Percentiles rank a stretch among this genome's conserved stretches.
These are phyloP conservation scores for Penicillium bialowiezense DNA, from an alignment of 495 filamentous ascomycete genomes.

Conservation along the genomic window DNA sequence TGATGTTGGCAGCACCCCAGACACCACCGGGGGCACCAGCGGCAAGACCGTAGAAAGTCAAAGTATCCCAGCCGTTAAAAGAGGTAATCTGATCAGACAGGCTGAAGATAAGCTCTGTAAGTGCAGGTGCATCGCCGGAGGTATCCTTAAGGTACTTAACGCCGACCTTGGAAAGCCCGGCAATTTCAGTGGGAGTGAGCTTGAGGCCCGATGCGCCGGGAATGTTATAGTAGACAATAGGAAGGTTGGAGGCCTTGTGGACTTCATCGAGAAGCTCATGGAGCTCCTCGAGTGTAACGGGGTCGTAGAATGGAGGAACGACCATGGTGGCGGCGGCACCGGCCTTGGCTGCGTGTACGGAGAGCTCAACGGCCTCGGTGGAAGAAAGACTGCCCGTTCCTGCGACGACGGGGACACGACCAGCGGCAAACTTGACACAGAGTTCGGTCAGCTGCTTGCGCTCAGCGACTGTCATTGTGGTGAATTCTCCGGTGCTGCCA, in stretches of 20 bases:
- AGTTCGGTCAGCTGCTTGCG: slow-evolving; percentile 40
- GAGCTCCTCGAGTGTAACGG: slow-evolving; percentile 28
- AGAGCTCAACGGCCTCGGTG: slow-evolving; percentile 32
- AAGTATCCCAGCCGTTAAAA: slow-evolving; percentile 38
- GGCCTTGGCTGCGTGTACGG: slow-evolving; percentile 26
- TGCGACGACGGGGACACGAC: slow-evolving; percentile 33
- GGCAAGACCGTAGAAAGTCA: slow-evolving; percentile 37
- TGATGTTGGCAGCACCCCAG: slow-evolving; percentile 38
- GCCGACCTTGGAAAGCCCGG: slow-evolving; percentile 25
- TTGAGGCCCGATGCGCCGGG: slow-evolving; percentile 27
- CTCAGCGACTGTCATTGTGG: slow-evolving; percentile 25
- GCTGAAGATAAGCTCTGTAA: slow-evolving; percentile 32
- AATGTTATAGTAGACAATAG: slow-evolving; percentile 39
- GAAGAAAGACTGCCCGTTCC: slow-evolving; percentile 31
- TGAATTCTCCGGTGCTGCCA: slow-evolving; percentile 42
- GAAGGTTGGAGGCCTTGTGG: slow-evolving; percentile 21
- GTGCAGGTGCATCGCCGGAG: slow-evolving; percentile 34
- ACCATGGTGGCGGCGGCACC: slow-evolving; percentile 37
- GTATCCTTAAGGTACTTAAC: slow-evolving; percentile 40
- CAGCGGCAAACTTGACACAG: slow-evolving; percentile 32
- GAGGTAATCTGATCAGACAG: slow-evolving; percentile 29
- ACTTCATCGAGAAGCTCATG: slow-evolving; percentile 31
- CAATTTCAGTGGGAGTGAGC: slow-evolving; percentile 25
- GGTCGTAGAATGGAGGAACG: slow-evolving; percentile 40
- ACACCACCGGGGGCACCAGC: slow-evolving; percentile 28